These are phyloP conservation scores for Medicago arabica DNA, from an alignment of 306 rosid species.

Conservation along the genomic window DNA sequence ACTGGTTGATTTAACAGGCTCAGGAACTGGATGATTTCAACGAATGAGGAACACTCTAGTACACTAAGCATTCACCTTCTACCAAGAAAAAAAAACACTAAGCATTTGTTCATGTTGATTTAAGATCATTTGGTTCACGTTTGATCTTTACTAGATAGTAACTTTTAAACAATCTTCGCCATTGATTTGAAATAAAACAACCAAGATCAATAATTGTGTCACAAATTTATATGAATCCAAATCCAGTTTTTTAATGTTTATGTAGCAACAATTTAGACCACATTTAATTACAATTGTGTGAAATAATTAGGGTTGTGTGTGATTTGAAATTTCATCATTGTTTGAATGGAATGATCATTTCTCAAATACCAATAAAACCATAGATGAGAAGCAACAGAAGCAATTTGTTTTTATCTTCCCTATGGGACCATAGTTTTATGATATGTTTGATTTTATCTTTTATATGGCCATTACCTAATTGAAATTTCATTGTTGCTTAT, in stretches of 20 bases:
- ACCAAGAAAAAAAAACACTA: too few relatives aligned
- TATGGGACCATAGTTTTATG: neutral
- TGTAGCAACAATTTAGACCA: neutral
- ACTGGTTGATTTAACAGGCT: too few relatives aligned
- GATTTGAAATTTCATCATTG: neutral
- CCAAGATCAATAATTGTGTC: neutral
- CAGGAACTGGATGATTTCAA: too few relatives aligned
- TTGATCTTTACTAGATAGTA: too few relatives aligned
- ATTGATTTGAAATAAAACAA: too few relatives aligned
- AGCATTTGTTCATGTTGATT: too few relatives aligned
- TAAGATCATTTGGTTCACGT: too few relatives aligned
- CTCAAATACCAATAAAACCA: neutral
- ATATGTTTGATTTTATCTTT: neutral
- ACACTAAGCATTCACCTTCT: too few relatives aligned
- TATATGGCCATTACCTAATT: neutral
- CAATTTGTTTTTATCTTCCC: neutral
- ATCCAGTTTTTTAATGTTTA: neutral
- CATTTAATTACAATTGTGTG: neutral
- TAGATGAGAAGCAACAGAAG: too few relatives aligned
- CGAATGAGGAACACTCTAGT: too few relatives aligned
- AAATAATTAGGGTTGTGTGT: too few relatives aligned
- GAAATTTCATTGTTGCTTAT: neutral
- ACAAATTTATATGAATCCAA: neutral
- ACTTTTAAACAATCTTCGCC: too few relatives aligned
- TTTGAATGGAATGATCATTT: neutral